A percentile compares a stretch with the other conserved stretches of the same genome.
Conservation (phyloP, 495 filamentous ascomycete species). For the Neurospora sp. region DNA sequence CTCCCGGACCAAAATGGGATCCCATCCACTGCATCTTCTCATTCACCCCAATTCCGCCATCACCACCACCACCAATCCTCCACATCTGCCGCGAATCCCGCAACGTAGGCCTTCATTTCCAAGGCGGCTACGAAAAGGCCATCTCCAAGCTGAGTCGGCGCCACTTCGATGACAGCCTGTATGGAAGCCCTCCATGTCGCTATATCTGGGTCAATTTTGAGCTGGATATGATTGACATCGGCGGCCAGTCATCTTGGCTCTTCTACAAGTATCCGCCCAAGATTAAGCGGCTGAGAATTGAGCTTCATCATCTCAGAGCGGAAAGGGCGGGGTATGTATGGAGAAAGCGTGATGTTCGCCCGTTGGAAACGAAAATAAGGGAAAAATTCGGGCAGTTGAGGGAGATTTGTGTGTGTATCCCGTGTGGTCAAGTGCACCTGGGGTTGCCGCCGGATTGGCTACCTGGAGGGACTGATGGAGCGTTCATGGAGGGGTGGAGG, state of each 20-base stretch:
- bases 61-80: background rate
- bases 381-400: background rate
- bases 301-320: background rate
- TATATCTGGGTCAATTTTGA: background rate
- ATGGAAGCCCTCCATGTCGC: no score
- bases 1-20: no score
- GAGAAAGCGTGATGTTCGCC: no score
- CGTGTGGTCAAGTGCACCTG: background rate
- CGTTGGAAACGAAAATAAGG: no score
- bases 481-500: background rate
- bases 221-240: background rate
- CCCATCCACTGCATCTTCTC: no score
- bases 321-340: no score
- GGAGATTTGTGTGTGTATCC: background rate
- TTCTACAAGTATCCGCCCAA: no score
- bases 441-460: background rate
- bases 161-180: no score
- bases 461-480: background rate
- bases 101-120: background rate
- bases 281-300: background rate
- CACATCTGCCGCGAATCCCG: background rate
- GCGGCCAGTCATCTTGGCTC: no score
- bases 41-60: no score
- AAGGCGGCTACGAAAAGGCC: background rate
- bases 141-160: background rate